Conservation (phyloP, 352 stramenopile genomes). For the Plasmopara viticola region DNA sequence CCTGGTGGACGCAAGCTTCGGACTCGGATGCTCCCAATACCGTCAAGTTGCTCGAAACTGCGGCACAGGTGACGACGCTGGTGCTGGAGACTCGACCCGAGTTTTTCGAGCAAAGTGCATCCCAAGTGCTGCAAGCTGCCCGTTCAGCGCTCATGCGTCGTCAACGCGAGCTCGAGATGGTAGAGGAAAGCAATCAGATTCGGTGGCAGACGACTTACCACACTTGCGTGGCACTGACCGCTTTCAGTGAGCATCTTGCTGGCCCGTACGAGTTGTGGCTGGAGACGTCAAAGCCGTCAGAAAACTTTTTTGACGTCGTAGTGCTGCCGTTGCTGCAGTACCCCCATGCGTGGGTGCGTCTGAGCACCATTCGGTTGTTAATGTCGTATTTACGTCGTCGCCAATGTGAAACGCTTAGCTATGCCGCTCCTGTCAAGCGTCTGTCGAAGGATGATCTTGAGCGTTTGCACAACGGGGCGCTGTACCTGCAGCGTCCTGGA, state of each 20-base stretch:
- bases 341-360: conserved; percentile 70
- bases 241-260: conserved; percentile 57
- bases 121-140: conserved; percentile 37
- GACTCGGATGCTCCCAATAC: conserved; percentile 29
- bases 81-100: conserved; percentile 68
- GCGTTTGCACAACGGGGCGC: conserved; percentile 27
- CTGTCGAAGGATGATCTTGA: conserved; percentile 13
- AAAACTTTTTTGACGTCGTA: conserved; percentile 40
- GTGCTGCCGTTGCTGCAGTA: conserved; percentile 60
- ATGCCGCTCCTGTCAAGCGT: conserved; percentile 25
- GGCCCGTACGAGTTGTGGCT: conserved; percentile 64
- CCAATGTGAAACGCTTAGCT: conserved; percentile 36
- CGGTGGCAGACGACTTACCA: conserved; percentile 66
- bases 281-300: conserved; percentile 14
- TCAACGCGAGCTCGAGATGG: conserved; percentile 33
- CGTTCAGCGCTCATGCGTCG: conserved; percentile 30
- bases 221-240: conserved; percentile 51
- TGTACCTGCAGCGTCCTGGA: conserved; percentile 47
- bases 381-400: conserved; percentile 63
- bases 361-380: conserved; percentile 47
- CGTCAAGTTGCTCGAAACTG: conserved; percentile 57
- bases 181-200: conserved; percentile 37
- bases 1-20: conserved; percentile 73
- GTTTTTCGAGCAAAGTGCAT: conserved; percentile 60
- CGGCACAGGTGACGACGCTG: conserved; percentile 68